phyloP scores from a whole-genome alignment of 257 asterid genomes.

The Fraxinus excelsior region DNA sequence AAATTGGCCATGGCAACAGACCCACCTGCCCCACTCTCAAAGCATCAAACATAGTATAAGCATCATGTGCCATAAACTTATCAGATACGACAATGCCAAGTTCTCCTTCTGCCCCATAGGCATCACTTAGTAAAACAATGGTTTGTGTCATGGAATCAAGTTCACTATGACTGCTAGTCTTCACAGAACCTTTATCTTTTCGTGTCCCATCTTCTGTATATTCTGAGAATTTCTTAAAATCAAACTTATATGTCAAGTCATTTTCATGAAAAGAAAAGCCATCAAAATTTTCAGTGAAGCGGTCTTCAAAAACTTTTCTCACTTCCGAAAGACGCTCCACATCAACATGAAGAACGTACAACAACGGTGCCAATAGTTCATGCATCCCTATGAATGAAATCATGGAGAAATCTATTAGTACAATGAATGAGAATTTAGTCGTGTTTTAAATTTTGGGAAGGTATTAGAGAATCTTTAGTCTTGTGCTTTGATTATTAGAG shows the following conservation, averaged over 20 bases:
- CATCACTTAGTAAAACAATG: slow-evolving; percentile 70
- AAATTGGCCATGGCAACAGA: slow-evolving; percentile 80
- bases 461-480: not conserved
- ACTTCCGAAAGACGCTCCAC: slow-evolving; percentile 73
- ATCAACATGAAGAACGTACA: slow-evolving; percentile 78
- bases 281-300: slow-evolving; percentile 78
- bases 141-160: slow-evolving; percentile 71
- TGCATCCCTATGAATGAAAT: slow-evolving; percentile 73
- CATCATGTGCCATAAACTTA: slow-evolving; percentile 89
- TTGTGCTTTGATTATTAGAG: not conserved
- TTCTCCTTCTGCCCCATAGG: slow-evolving; percentile 94
- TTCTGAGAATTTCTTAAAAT: slow-evolving; percentile 75
- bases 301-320: slow-evolving; percentile 61
- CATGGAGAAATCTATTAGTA: slow-evolving; percentile 26
- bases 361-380: slow-evolving; percentile 81
- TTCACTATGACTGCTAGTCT: slow-evolving; percentile 46
- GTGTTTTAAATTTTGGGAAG: not conserved
- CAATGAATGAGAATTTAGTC: not conserved
- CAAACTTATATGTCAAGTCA: slow-evolving; percentile 68
- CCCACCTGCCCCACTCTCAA: slow-evolving; percentile 79
- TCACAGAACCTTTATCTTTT: slow-evolving; percentile 37
- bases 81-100: slow-evolving; percentile 82
- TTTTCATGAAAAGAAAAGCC: slow-evolving; percentile 78
- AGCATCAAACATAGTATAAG: slow-evolving; percentile 87
- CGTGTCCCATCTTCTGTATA: slow-evolving; percentile 43